Evolutionary conservation across 148 eudicot genomes (phyloP), one percentile per base, ranked within the genome.

Genomic region (Chenopodium album): DNA sequence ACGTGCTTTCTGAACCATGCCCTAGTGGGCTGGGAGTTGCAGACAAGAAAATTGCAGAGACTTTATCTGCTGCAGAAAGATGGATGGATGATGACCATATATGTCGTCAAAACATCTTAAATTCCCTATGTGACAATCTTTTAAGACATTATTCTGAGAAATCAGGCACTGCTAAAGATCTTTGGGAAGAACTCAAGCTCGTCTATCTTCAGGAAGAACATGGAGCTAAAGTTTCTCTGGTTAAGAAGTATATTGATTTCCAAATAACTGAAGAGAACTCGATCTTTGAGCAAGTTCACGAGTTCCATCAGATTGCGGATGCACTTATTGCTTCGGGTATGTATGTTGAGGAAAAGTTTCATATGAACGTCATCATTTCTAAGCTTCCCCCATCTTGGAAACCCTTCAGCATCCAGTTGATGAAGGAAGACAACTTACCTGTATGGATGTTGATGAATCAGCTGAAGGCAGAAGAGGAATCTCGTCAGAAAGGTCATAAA

Each of bases 301-400:
- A 94, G 81, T 84, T 94, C 23, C 84, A 88, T 79, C 84, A 81
- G 46, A 91, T 94, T 80, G 94, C 92, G 1, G 86, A 89, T 79
- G 72, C 89, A 48, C 85, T 94, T 1, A 60, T 16, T 20, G 87
- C 94, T 16, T 80, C 89, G n/a, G 97, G 98, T 78, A 90, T 88
- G 85, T 76, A 82, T 71, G 84, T 94, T 37, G 95, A 93, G 66
- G 98, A 94, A 81, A 85, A 89, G 75, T 91, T 94, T 69, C 95
- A 93, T 77, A 90, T 89, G 28, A 88, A 89, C 67, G 90, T 82
- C 23, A 92, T 93, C 62, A 78, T 94, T 71, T 92, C 97, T 31
- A 94, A 93, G 89, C 92, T 93, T 71, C 97, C 95, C 0, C 89
- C 89, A 32, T 92, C 98, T 2, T 94, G 98, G 97, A 94, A 89